Percentiles rank a stretch among this genome's conserved stretches.
phyloP scores from a whole-genome alignment of 306 rosid species.

The Inga leiocalycina region DNA sequence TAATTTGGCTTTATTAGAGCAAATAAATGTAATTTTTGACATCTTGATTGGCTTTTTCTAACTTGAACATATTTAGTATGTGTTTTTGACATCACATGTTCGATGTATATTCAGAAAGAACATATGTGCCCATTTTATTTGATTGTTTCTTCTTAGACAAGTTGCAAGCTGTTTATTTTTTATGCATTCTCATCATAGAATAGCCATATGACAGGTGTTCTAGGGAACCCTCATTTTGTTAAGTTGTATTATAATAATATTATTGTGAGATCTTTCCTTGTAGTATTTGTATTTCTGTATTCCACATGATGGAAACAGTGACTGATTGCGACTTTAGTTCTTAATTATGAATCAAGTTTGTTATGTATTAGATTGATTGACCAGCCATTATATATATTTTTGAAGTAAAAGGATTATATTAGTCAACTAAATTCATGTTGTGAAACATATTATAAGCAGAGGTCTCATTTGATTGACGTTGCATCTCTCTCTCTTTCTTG shows the following conservation, averaged over 20 bases:
- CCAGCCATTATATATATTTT: neutral
- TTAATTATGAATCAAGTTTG: neutral
- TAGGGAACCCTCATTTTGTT: neutral
- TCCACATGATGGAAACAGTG: neutral
- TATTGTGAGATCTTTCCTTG: neutral
- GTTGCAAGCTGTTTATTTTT: slow-evolving; percentile 4
- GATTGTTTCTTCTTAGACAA: slow-evolving; percentile 1
- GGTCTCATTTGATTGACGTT: neutral
- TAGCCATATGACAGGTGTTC: neutral
- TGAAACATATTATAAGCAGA: neutral
- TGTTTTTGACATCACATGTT: neutral
- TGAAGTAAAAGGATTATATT: neutral
- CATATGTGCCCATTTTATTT: neutral
- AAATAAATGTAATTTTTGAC: slow-evolving; percentile 1
- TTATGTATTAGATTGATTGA: slow-evolving; percentile 15
- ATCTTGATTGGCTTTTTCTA: neutral
- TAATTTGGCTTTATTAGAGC: neutral
- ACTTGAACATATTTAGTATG: slow-evolving; percentile 5
- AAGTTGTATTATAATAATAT: neutral
- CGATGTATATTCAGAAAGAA: slow-evolving; percentile 14
- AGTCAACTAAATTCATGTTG: neutral
- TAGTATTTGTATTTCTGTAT: neutral
- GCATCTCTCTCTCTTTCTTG: neutral
- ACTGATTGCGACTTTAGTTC: slow-evolving; percentile 2
- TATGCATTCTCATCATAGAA: neutral